phyloP scores from a whole-genome alignment of 2,329 filamentous ascomycete species.

The Fusarium pseudocircinatum region DNA sequence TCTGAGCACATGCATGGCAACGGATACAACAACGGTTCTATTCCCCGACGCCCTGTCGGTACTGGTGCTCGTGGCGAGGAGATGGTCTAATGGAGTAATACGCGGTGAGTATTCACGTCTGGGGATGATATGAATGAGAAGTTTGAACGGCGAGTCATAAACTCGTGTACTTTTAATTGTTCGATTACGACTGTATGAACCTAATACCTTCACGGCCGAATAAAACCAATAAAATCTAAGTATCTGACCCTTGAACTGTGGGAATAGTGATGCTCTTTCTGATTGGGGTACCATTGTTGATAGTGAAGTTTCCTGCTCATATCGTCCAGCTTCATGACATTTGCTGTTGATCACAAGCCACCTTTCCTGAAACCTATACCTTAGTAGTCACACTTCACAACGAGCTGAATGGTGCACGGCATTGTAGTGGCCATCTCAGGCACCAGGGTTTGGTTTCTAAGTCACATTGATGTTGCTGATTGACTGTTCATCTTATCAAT shows the following conservation, averaged over 20 bases:
- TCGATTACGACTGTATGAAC: constrained; percentile 9
- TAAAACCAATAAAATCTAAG: not conserved
- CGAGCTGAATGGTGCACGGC: not conserved
- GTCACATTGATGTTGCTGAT: not conserved
- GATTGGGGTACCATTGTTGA: rapidly evolving
- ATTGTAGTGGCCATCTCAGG: not conserved
- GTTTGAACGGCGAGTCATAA: not conserved
- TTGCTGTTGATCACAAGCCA: rapidly evolving
- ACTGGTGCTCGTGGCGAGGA: constrained; percentile 14
- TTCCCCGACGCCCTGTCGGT: constrained; percentile 32
- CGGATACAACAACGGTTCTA: constrained; percentile 17
- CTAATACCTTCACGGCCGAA: constrained; percentile 11
- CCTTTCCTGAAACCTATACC: rapidly evolving
- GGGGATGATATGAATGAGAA: too few relatives aligned
- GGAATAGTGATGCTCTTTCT: not conserved
- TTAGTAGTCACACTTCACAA: rapidly evolving
- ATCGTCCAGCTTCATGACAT: not conserved
- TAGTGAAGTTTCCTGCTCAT: not conserved
- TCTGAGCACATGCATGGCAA: constrained; percentile 24
- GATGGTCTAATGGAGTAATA: constrained; percentile 20
- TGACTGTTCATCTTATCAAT: not conserved
- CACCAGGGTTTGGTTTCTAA: not conserved
- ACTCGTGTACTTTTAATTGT: not conserved
- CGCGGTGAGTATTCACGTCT: too few relatives aligned
- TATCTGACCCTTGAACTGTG: not conserved